Base-by-base conservation (phyloP, 2,329 filamentous ascomycete genomes). In the Colletotrichum caudatum region DNA sequence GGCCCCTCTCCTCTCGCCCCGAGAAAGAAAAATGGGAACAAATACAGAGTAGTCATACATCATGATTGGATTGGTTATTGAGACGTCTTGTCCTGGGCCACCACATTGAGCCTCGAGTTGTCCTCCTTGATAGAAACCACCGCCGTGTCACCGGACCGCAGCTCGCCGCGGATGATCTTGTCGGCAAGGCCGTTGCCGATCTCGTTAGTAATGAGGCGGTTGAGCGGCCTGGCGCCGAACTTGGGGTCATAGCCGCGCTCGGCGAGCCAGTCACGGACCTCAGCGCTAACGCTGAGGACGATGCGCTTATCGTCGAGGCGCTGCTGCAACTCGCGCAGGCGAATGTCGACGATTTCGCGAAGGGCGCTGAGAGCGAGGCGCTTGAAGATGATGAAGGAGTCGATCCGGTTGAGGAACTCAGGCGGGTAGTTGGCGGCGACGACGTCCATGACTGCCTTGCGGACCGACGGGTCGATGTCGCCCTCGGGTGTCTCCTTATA, bases 301-400 rank as follows among this genome's bases (percentile, higher is more conserved):
- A 98, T 97, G 66, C 96, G 90, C 62, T 94, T 90, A 77, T 98
- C 95, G 74, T 96, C 92, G 1, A 98, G 89, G 51, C 94, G 90
- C 64, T 84, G 83, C 81, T 98, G 95, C 9, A 98, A 86, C 82
- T 98, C 96, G 73, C 87, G 89, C 59, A 98, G 86, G 41, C 96
- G 90, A 74, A 98, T 98, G 78, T 98, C 94, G 60, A 98, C 94
- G 74, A 98, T 98, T 78, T 97, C 95, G 39, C 94, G 88, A 68
- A 98, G 87, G 20, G 95, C 95, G 23, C 87, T 85, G 39, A 87
- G 88, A 0, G 94, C 93, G 2, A 98, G 88, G 11, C 95, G 90
- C 82, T 95, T 95, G 87, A 98, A 98, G 78, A 98, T 85, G 80
- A 98, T 98, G 84, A 98, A 98, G 73, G 97, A 95, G 81, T 98